These are phyloP conservation scores for Exutisphaerella laricina DNA, from an alignment of 2,329 filamentous ascomycete species.

Conservation along the genomic window DNA sequence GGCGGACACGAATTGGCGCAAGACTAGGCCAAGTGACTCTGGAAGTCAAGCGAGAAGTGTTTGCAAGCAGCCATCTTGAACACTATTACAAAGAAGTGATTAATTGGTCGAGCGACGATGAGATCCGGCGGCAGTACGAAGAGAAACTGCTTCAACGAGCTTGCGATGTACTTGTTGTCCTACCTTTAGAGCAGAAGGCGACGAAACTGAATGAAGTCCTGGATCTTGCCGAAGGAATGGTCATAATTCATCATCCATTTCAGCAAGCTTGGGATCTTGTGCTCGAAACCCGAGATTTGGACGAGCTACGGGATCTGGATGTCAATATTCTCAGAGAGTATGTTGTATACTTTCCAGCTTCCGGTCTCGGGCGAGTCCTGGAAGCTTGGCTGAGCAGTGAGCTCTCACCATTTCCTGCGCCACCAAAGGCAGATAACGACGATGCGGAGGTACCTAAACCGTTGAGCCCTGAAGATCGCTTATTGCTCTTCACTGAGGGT, in stretches of 20 bases:
- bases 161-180: conserved; percentile 68
- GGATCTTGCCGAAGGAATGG: conserved; percentile 82
- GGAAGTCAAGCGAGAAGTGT: conserved; percentile 83
- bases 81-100: conserved; percentile 75
- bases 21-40: conserved; percentile 74
- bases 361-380: conserved; percentile 75
- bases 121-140: conserved; percentile 75
- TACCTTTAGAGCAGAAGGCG: conserved; percentile 62
- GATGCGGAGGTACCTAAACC: conserved; percentile 49
- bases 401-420: conserved; percentile 79
- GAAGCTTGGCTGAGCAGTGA: conserved; percentile 76
- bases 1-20: conserved; percentile 80
- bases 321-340: conserved; percentile 72
- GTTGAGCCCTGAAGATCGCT: conserved; percentile 69
- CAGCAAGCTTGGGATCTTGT: conserved; percentile 85
- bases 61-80: conserved; percentile 69
- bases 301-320: conserved; percentile 71
- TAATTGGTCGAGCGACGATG: conserved; percentile 85
- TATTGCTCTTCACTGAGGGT: conserved; percentile 68
- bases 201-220: conserved; percentile 66
- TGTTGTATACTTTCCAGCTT: conserved; percentile 74
- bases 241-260: conserved; percentile 89
- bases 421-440: conserved; percentile 36
- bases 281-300: conserved; percentile 80
- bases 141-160: conserved; percentile 81